A percentile compares a stretch with the other conserved stretches of the same genome.
phyloP scores from a whole-genome alignment of 371 early-diverging fungal species.

The Mucor mucedo region DNA sequence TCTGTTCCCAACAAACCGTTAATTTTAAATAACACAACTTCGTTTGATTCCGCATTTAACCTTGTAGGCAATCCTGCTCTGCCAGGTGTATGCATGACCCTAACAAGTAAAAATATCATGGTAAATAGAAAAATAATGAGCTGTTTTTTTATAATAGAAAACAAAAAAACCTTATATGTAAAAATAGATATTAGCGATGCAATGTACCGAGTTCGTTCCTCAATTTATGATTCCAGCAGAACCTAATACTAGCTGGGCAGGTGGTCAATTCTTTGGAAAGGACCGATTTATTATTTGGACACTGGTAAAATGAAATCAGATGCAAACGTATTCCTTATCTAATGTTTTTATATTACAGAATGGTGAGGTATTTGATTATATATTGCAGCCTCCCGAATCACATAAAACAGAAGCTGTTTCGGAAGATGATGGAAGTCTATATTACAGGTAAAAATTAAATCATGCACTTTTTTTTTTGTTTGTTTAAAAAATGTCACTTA shows the following conservation, averaged over 20 bases:
- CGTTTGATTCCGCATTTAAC: conserved; percentile 31
- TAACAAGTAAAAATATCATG: conserved; percentile 37
- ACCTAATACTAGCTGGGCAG: conserved; percentile 35
- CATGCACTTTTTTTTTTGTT: background rate
- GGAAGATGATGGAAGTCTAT: conserved; percentile 29
- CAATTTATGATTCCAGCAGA: conserved; percentile 38
- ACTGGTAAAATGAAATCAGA: conserved; percentile 21
- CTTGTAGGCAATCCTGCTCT: conserved; percentile 23
- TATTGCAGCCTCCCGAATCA: conserved; percentile 32
- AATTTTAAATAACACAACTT: conserved; percentile 18
- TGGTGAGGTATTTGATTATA: conserved; percentile 42
- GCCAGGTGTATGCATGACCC: conserved; percentile 40
- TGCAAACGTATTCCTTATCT: background rate
- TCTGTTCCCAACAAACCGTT: conserved; percentile 24
- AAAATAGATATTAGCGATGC: conserved; percentile 34
- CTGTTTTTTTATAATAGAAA: background rate
- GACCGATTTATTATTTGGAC: conserved; percentile 38
- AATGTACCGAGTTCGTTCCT: conserved; percentile 31
- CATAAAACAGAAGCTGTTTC: conserved; percentile 13
- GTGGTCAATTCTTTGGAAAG: conserved; percentile 38
- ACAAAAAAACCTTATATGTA: background rate
- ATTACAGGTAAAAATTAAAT: conserved; percentile 33
- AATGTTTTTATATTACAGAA: conserved; percentile 25
- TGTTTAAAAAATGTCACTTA: background rate
- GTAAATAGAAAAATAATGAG: conserved; percentile 16